Conservation (phyloP, 2,329 filamentous ascomycete species). For the Pseudocercospora vitis region DNA sequence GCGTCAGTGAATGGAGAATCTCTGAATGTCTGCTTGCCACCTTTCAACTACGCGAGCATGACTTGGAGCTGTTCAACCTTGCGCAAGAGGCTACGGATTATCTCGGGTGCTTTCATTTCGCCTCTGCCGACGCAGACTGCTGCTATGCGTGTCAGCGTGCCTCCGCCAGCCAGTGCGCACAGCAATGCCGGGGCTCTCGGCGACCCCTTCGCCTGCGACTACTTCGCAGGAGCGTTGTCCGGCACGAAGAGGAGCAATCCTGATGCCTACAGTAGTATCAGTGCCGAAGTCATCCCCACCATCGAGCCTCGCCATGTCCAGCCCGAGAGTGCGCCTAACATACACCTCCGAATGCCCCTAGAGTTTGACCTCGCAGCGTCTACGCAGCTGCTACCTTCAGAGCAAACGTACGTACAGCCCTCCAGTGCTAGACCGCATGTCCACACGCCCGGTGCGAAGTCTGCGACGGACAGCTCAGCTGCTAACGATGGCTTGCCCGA, state of each 20-base stretch:
- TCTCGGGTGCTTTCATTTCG: slow-evolving; percentile 54
- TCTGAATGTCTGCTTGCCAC: slow-evolving; percentile 55
- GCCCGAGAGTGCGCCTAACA: background rate
- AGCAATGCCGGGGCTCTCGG: background rate
- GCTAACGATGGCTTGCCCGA: slow-evolving; percentile 21
- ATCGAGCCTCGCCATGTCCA: slow-evolving; percentile 23
- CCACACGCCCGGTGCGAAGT: slow-evolving; percentile 20
- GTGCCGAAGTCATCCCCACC: slow-evolving; percentile 28
- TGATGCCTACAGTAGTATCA: slow-evolving; percentile 15
- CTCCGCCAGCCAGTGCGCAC: slow-evolving; percentile 16
- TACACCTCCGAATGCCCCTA: slow-evolving; percentile 8
- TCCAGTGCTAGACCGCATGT: slow-evolving; percentile 14
- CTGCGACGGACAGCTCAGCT: slow-evolving; percentile 16
- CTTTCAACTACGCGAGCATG: slow-evolving; percentile 62
- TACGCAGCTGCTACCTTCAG: slow-evolving; percentile 27
- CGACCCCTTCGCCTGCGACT: slow-evolving; percentile 34
- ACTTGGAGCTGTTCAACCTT: slow-evolving; percentile 71
- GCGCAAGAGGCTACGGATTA: slow-evolving; percentile 65
- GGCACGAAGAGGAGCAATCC: slow-evolving; percentile 12
- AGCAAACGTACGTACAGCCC: slow-evolving; percentile 31
- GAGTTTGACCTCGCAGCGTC: slow-evolving; percentile 25
- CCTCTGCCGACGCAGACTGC: slow-evolving; percentile 23
- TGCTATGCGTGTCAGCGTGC: slow-evolving; percentile 32
- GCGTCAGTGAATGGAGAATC: slow-evolving; percentile 55
- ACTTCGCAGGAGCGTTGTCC: slow-evolving; percentile 28